Evolutionary conservation across 352 stramenopile genomes (phyloP), one percentile per base, ranked within the genome.

Genomic region (Phytophthora cajani): DNA sequence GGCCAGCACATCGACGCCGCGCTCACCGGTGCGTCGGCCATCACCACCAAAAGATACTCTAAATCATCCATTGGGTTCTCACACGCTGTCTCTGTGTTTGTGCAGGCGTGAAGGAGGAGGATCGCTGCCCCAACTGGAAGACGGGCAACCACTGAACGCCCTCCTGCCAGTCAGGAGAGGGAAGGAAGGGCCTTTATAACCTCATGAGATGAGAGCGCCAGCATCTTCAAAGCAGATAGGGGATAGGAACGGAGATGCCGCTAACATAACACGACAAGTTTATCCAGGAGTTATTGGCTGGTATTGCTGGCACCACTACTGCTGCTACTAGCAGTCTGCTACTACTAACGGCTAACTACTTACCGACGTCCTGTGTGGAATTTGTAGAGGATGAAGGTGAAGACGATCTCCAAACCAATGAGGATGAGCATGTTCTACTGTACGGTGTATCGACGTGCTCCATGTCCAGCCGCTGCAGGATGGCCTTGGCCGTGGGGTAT

Each of bases 101-200:
- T 27, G 0, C 47, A 85, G 75, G 74, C 32, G 81, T 89, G 19
- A 67, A 75, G 30, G 75, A 79, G 51, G 67, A 74, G 10, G 74
- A 89, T 55, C 81, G 81, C 55, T 87, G 81, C 66, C 77, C 79
- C 8, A 69, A 71, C 36, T 89, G 81, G 81, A 87, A 87, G 72
- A 77, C 65, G 36, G 81, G 81, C 73, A 89, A 84, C 58, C 80
- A 87, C 67, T 61, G 75, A 75, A 14, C n/a, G 0, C 21, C 27
- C 30, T 62, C 51, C 36, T 46, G 14, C n/a, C 42, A 49, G 16
- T 8, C 16, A 21, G 17, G 14, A n/a, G 7, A 10, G 5, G 8
- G 40, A 6, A n/a, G 1, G 42, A 49, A 7, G 8, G 42, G 38
- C 14, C 38, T 44, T 19, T 21, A 52, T 27, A 52, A 16, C n/a